phyloP scores from a whole-genome alignment of 768 basidiomycete species.

The Kwoniella botswanensis region DNA sequence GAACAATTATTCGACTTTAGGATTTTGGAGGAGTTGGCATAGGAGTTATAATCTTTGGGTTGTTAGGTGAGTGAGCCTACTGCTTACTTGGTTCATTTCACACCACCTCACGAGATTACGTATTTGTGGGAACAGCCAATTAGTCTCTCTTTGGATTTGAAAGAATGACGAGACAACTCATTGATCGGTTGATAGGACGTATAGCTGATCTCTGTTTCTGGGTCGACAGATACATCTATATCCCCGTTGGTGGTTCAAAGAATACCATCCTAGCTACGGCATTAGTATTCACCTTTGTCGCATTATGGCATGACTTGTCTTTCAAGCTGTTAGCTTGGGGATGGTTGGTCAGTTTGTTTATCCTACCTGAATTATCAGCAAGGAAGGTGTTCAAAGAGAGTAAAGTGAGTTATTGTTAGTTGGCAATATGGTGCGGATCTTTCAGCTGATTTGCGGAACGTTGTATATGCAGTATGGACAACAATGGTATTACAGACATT shows the following conservation, averaged over 20 bases:
- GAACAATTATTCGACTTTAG: conserved; percentile 90
- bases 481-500: conserved; percentile 79
- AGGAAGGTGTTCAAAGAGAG: conserved; percentile 66
- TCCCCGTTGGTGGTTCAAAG: conserved; percentile 81
- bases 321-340: conserved; percentile 91
- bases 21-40: conserved; percentile 98
- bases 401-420: conserved; percentile 63
- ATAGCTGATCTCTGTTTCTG: no score
- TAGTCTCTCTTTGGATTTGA: no score
- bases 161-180: no score
- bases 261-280: conserved; percentile 68
- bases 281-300: conserved; percentile 92
- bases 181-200: no score
- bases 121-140: no score
- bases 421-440: neutral
- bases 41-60: conserved; percentile 96
- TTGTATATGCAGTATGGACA: conserved; percentile 66
- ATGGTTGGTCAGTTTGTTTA: conserved; percentile 90
- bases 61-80: conserved; percentile 66
- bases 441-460: neutral
- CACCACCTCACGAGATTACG: no score
- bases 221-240: conserved; percentile 79
- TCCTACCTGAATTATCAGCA: conserved; percentile 80
- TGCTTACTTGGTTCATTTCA: no score
- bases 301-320: conserved; percentile 94